Base-by-base conservation (phyloP, 768 basidiomycete genomes). In the Pisolithus marmoratus region DNA sequence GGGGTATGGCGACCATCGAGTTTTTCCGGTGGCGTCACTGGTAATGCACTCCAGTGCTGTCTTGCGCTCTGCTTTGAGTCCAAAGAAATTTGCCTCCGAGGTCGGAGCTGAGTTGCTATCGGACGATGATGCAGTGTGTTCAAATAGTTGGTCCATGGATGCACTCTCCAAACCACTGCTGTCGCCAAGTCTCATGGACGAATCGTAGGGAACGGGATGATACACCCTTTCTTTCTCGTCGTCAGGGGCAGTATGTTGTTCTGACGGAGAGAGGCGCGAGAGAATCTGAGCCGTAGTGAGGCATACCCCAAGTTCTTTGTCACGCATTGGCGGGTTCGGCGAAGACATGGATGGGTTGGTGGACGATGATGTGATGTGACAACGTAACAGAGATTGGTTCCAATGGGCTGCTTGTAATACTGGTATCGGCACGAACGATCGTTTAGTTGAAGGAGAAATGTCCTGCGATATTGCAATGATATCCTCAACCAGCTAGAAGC, bases 351-450 rank as follows among this genome's bases (percentile, higher is more conserved):
- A 50, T 2, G 55, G 41, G 17, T 44, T 48, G 40, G 38, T 54
- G 0, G 72, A 64, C 6, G 72, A 69, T 20, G 73, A 64, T 1
- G 74, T 82, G 23, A 89, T 78, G 27, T 73, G 76, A 55, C 80
- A 78, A 2, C 81, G 79, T 8, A 91, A 70, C n/a, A 84, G 54
- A 2, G 87, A 83, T 53, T 86, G 83, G 24, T 72, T 74, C 93
- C 93, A 97, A 56, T 85, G 83, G 1, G 92, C 85, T 0, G 81
- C 75, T 62, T 94, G 88, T 7, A 95, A 66, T 7, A 83, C 72
- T 2, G 74, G 60, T 31, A 85, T 70, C 0, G 89, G 79, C 4
- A 88, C 88, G 63, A 82, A 94, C 0, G 83, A 78, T 15, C 74
- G 75, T 4, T 79, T 75, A 0, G 87, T 92, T 0, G 76, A 75